Evolutionary conservation across 768 basidiomycete genomes (phyloP), one percentile per base, ranked within the genome.

Genomic region (Amanita rubescens): DNA sequence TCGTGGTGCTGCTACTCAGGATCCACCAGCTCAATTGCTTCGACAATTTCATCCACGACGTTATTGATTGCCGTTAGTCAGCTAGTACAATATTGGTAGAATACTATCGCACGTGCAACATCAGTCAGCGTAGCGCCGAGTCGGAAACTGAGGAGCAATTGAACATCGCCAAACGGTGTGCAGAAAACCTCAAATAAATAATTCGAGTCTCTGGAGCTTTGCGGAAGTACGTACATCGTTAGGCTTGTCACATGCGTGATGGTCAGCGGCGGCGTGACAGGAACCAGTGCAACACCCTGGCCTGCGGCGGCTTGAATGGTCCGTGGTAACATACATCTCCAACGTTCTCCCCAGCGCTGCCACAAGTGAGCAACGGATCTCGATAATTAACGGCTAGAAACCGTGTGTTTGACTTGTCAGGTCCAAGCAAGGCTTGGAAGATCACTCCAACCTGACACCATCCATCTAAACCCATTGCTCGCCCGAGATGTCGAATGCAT

Each of bases 401-500:
- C 12, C 6, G 19, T 33, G 19, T 33, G 5, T 37, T 37, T 35
- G 20, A 32, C 17, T 37, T 22, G 33, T 20, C 22, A 35, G 34
- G 48, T 37, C 35, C 32, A 34, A 24, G 22, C 20, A 49, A 20
- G n/a, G 34, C 48, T 37, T 30, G 43, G 43, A 24, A 10, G 25
- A 30, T 22, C 15, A n/a, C n/a, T 39, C 30, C 45, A 32, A 27
- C 15, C 30, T 14, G 8, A 30, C 27, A 30, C 30, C 30, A 17
- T 11, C 12, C 43, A 24, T 44, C 25, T 49, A 24, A 35, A 5
- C 35, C 22, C n/a, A 49, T 25, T 32, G 8, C 49, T 24, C 37
- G 3, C 39, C 27, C 32, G 41, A 44, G 8, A 83, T 85, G 84
- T 81, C 81, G 52, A 72, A 73, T 53, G 14, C 53, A 56, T 70